These are phyloP conservation scores for Chenopodium berlandieri DNA, from an alignment of 148 eudicot species.

Conservation along the genomic window DNA sequence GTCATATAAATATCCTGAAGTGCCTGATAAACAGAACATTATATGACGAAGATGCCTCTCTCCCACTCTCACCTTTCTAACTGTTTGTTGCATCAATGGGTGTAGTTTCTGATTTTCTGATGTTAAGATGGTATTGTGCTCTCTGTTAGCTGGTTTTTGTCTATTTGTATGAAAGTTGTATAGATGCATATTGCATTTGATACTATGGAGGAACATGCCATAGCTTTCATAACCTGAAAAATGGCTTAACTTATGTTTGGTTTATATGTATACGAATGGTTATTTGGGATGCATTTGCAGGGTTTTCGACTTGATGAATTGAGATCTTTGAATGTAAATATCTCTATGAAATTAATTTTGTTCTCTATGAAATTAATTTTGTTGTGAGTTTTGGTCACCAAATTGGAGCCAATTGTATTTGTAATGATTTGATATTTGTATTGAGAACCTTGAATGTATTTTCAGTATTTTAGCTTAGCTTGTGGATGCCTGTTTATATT, in stretches of 20 bases:
- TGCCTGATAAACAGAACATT: background rate
- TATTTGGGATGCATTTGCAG: background rate
- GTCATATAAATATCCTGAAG: background rate
- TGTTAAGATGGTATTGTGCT: background rate
- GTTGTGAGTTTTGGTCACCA: background rate
- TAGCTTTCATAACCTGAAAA: background rate
- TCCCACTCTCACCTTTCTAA: background rate
- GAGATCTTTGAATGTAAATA: background rate
- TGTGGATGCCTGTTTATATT: background rate
- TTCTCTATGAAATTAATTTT: background rate
- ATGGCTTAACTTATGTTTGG: background rate
- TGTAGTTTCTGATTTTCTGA: conserved; percentile 1
- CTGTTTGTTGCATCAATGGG: background rate
- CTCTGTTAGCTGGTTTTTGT: background rate
- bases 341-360: background rate
- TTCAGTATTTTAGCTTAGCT: background rate
- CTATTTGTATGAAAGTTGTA: background rate
- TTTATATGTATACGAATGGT: background rate
- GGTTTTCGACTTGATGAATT: background rate
- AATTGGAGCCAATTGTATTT: background rate
- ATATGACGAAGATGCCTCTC: background rate
- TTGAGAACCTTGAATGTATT: background rate
- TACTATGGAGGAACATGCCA: background rate
- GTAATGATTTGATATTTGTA: background rate
- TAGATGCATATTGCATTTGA: background rate